These are phyloP conservation scores for Mortierella sp. DNA, from an alignment of 371 early-diverging fungal species.

Conservation along the genomic window DNA sequence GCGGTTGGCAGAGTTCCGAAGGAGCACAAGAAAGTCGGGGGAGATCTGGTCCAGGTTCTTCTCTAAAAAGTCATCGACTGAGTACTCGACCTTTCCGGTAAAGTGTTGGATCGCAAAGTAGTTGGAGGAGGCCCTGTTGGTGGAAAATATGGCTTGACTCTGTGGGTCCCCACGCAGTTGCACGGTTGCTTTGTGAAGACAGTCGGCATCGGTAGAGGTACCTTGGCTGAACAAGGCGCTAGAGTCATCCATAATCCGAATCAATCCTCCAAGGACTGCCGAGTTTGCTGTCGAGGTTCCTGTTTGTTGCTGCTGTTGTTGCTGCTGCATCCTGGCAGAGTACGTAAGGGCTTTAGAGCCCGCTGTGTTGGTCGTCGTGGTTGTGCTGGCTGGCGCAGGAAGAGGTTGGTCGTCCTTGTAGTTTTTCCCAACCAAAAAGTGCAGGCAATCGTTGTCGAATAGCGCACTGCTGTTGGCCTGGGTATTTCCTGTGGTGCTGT, in stretches of 20 bases:
- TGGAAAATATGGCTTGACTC: conserved; percentile 62
- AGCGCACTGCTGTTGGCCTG: background rate
- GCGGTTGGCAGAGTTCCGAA: conserved; percentile 80
- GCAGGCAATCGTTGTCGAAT: conserved; percentile 66
- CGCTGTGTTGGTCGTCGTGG: background rate
- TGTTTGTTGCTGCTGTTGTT: conserved; percentile 16
- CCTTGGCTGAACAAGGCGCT: conserved; percentile 59
- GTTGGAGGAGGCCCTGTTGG: conserved; percentile 56
- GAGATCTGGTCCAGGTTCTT: conserved; percentile 79
- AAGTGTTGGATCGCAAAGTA: conserved; percentile 82
- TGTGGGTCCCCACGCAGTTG: conserved; percentile 60
- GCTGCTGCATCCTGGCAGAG: conserved; percentile 23
- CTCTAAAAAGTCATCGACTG: conserved; percentile 79
- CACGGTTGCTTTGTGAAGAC: conserved; percentile 63
- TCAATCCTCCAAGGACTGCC: conserved; percentile 61
- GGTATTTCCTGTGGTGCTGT: conserved; percentile 17
- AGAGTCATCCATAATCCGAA: conserved; percentile 68
- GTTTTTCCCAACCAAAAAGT: conserved; percentile 62
- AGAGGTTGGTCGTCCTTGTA: conserved; percentile 43
- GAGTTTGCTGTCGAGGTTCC: conserved; percentile 1
- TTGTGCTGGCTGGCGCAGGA: background rate
- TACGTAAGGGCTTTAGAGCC: conserved; percentile 16
- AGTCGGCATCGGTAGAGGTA: conserved; percentile 58
- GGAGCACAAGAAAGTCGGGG: conserved; percentile 88
- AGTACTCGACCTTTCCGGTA: conserved; percentile 80